Conservation (phyloP, 495 filamentous ascomycete species). For the Talaromyces wortmannii region DNA sequence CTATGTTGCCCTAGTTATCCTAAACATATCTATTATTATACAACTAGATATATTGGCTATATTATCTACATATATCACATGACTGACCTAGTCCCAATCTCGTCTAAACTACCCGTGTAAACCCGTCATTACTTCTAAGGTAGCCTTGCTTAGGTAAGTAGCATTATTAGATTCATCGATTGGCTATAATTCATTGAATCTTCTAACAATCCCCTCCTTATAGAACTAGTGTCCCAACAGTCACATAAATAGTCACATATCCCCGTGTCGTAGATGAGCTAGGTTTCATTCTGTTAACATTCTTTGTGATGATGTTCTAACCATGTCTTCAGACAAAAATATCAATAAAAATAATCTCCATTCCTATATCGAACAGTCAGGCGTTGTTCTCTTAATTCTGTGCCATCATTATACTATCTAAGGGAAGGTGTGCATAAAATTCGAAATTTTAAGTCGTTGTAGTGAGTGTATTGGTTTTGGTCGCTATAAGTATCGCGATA, state of each 20-base stretch:
- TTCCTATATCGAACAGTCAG: background rate
- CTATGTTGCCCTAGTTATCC: too few species aligned
- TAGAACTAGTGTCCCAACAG: background rate
- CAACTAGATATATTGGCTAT: too few species aligned
- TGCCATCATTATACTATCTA: background rate
- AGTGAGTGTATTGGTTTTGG: too few species aligned
- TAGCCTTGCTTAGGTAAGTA: too few species aligned
- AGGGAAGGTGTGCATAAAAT: background rate
- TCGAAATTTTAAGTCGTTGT: background rate
- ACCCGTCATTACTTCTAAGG: too few species aligned
- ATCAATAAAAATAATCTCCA: too few species aligned
- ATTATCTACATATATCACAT: too few species aligned
- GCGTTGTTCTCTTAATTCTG: background rate
- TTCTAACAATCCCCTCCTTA: background rate
- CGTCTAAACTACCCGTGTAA: too few species aligned
- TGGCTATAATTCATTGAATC: too few species aligned
- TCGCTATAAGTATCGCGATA: background rate
- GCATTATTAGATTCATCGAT: too few species aligned
- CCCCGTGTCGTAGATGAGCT: background rate
- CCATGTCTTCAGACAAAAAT: background rate
- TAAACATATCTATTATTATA: too few species aligned
- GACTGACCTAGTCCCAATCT: too few species aligned
- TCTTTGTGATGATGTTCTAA: background rate
- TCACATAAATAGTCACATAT: background rate
- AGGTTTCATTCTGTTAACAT: background rate